A percentile compares a stretch with the other conserved stretches of the same genome.
Evolutionary conservation across 1,284 basidiomycete genomes (phyloP).

Genomic region (Ustilago vetiveriae): DNA sequence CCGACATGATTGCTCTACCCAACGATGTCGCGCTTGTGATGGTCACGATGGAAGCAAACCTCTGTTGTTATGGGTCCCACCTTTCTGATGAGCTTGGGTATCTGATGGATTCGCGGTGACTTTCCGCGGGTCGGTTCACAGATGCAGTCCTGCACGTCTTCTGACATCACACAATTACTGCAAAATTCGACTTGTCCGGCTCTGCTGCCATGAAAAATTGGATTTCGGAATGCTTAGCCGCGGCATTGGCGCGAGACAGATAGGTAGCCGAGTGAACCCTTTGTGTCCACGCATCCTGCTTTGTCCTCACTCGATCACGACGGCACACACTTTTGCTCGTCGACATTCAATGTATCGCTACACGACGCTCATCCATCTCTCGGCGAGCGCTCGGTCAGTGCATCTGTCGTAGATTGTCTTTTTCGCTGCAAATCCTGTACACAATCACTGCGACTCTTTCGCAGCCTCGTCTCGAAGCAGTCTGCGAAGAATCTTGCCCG

Average conservation of each 20-base stretch:
- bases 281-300: background rate
- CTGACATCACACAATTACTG: constrained; percentile 1
- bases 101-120: constrained; percentile 2
- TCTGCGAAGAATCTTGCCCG: constrained; percentile 64
- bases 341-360: too few species aligned
- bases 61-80: too few species aligned
- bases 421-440: too few species aligned
- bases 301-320: too few species aligned
- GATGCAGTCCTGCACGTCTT: background rate
- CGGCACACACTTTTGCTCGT: too few species aligned
- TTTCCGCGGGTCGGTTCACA: constrained; percentile 8
- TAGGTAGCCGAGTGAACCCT: background rate
- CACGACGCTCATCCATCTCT: too few species aligned
- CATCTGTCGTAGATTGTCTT: too few species aligned
- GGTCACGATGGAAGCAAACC: too few species aligned
- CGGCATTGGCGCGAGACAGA: constrained; percentile 3
- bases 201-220: too few species aligned
- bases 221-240: constrained; percentile 3
- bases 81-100: too few species aligned
- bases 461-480: constrained; percentile 54
- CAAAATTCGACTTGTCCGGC: background rate
- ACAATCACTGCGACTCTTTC: constrained; percentile 30
- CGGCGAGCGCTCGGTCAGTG: too few species aligned
- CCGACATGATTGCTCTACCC: constrained; percentile 4
- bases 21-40: too few species aligned